Conservation (phyloP, 495 filamentous ascomycete species). For the Copromyces sp. region DNA sequence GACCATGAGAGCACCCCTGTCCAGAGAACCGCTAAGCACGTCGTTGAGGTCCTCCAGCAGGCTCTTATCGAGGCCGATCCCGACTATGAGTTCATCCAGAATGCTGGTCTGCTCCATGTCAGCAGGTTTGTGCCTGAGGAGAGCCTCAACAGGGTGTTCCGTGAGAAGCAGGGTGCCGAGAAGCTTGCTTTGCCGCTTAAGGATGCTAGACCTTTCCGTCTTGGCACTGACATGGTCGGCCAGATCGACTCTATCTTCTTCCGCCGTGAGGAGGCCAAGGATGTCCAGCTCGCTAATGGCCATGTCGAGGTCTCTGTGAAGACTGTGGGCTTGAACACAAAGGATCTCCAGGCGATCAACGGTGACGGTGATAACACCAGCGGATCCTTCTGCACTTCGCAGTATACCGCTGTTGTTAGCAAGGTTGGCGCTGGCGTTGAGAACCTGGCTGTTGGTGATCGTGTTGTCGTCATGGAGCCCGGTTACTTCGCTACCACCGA, state of each 20-base stretch:
- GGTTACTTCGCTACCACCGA: conserved; percentile 28
- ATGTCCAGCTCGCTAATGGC: conserved; percentile 7
- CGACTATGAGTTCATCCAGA: conserved; percentile 24
- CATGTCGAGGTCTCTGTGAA: conserved; percentile 22
- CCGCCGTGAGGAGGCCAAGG: conserved; percentile 14
- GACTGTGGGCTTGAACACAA: conserved; percentile 26
- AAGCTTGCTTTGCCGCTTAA: conserved; percentile 15
- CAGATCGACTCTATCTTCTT: conserved; percentile 16
- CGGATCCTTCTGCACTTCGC: conserved; percentile 23
- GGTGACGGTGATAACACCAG: conserved; percentile 16
- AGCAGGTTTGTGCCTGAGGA: conserved; percentile 15
- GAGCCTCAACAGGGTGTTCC: conserved; percentile 8
- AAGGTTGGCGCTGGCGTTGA: conserved; percentile 32
- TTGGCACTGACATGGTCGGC: conserved; percentile 15
- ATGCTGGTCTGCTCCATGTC: conserved; percentile 16
- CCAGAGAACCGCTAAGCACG: conserved; percentile 3
- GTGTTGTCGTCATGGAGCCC: conserved; percentile 27
- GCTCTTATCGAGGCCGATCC: conserved; percentile 10
- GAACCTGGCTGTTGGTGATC: conserved; percentile 23
- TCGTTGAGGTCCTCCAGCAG: conserved; percentile 10
- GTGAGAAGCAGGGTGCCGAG: conserved; percentile 12
- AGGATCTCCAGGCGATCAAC: conserved; percentile 36
- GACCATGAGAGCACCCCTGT: conserved; percentile 7
- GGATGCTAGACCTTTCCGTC: conserved; percentile 7
- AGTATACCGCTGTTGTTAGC: conserved; percentile 28